These are phyloP conservation scores for Penstemon barbatus DNA, from an alignment of 257 asterid species.

Conservation along the genomic window DNA sequence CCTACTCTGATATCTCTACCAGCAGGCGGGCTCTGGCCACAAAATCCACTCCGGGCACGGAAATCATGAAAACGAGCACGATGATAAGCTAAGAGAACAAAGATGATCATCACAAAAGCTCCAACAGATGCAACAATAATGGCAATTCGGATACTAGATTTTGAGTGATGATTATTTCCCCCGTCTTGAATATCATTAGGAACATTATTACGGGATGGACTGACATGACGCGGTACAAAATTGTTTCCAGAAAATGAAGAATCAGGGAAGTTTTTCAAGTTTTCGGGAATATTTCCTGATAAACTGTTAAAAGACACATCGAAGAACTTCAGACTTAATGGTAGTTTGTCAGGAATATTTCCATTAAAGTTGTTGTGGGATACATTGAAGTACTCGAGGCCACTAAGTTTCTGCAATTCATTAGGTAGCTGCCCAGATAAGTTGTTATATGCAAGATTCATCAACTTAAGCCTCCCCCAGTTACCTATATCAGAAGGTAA, in stretches of 20 bases:
- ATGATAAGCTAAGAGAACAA: constrained; percentile 70
- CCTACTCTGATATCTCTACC: constrained; percentile 63
- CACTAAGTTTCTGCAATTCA: constrained; percentile 63
- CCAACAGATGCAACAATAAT: constrained; percentile 76
- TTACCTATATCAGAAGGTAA: constrained; percentile 69
- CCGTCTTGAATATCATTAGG: constrained; percentile 28
- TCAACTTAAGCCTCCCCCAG: constrained; percentile 61
- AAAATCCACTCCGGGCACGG: constrained; percentile 46
- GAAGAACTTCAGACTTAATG: constrained; percentile 57
- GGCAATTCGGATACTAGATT: constrained; percentile 56
- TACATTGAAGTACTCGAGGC: constrained; percentile 64
- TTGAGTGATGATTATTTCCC: constrained; percentile 34
- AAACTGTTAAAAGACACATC: constrained; percentile 65
- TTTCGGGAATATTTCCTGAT: constrained; percentile 66
- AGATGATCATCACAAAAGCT: constrained; percentile 71
- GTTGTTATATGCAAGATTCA: constrained; percentile 68
- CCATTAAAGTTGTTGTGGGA: constrained; percentile 72
- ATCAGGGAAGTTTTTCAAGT: constrained; percentile 52
- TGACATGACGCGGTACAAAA: constrained; percentile 25
- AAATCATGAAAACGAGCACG: constrained; percentile 58
- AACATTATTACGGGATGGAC: constrained; percentile 23
- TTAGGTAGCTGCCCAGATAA: constrained; percentile 67
- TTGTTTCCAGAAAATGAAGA: constrained; percentile 78
- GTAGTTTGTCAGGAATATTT: constrained; percentile 57
- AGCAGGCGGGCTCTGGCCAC: constrained; percentile 47